Percentiles rank a stretch among this genome's conserved stretches.
Conservation (phyloP, 352 stramenopile genomes). For the Globisporangium megalacanthum region DNA sequence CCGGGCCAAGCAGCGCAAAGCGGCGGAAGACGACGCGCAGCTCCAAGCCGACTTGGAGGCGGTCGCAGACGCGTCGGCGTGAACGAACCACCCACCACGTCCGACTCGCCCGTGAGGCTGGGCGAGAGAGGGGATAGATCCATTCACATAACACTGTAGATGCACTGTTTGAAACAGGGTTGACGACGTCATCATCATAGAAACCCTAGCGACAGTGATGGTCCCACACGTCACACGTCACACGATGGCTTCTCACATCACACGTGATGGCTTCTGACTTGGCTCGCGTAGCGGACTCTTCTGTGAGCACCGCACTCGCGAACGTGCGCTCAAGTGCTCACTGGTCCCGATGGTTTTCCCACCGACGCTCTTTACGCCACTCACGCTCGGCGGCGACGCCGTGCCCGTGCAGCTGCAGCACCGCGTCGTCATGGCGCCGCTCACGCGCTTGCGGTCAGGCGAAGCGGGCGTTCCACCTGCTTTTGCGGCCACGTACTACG, state of each 20-base stretch:
- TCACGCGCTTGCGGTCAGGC: constrained; percentile 36
- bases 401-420: constrained; percentile 36
- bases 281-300: too few relatives aligned
- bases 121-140: too few relatives aligned
- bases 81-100: too few relatives aligned
- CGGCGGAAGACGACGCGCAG: constrained; percentile 17
- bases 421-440: constrained; percentile 61
- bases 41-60: constrained; percentile 10
- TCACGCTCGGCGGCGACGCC: constrained; percentile 34
- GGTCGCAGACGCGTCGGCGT: background rate
- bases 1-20: constrained; percentile 42
- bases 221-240: too few relatives aligned
- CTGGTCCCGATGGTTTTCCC: background rate
- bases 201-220: too few relatives aligned
- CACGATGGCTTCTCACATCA: too few relatives aligned
- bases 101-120: too few relatives aligned
- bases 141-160: too few relatives aligned
- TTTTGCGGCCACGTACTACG: constrained; percentile 56
- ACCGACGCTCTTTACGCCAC: constrained; percentile 39
- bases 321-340: background rate
- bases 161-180: too few relatives aligned
- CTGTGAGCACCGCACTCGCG: background rate
- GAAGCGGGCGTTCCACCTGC: constrained; percentile 28
- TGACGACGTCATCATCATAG: too few relatives aligned
- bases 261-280: too few relatives aligned